Base-by-base conservation (phyloP, 129 eudicot species). In the Cynara cardunculus region DNA sequence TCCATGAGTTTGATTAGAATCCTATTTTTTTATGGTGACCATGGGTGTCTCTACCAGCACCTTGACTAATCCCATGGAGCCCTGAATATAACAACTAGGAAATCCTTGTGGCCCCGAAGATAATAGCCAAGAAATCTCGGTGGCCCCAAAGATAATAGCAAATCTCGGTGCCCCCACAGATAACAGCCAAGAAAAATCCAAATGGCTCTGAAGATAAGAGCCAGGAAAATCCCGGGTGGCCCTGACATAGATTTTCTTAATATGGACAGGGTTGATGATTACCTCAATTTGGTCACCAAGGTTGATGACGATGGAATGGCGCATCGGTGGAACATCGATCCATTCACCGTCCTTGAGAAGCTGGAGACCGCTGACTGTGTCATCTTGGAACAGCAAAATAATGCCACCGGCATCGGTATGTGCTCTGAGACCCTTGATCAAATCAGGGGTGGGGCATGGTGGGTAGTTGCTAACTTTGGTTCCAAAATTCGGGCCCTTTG, bases 391-490 rank as follows among this genome's bases (percentile, higher is more conserved):
- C 49, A 91, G 88, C 72, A 91, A 75, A 77, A 91, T 87, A 34
- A 91, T 87, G 85, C 96, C 93, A 71, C 96, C 96, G 12, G 96
- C 96, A 74, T 91, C 93, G 2, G 91, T 89, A 79, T 89, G 96
- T 28, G 93, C 96, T 82, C 96, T 35, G 11, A 91, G 96, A 32
- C 96, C 96, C 87, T 91, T 91, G 87, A 91, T 87, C 80, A 87
- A 71, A 18, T 91, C 93, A 2, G 96, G 96, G 35, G 87, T 87
- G n/a, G 96, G 96, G 70, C 96, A 91, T 41, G 93, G 91, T 46
- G 96, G 96, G 81, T 91, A 91, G 88, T 89, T 91, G 84, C 91
- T 87, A 53, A 91, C 96, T 72, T 91, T 91, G 28, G 96, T 91
- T 70, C 96, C 96, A 39, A 91, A 91, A 61, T 84, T 91, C 12